Evolutionary conservation across 345 rosid genomes (phyloP).

Genomic region (Raphanus sativus): DNA sequence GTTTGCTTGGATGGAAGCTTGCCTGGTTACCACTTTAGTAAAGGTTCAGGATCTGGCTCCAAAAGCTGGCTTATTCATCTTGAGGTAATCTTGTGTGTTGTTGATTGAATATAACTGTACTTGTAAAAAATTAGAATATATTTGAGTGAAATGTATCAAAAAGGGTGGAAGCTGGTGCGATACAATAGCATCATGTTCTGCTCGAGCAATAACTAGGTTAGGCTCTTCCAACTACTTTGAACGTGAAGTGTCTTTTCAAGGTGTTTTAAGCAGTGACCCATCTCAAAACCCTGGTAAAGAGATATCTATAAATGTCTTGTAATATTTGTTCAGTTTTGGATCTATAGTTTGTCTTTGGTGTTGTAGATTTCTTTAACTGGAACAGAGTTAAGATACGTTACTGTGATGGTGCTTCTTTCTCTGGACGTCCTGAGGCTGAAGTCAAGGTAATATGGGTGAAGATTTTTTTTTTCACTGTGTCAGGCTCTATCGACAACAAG

Average conservation of each 20-base stretch:
- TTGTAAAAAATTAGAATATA: background rate
- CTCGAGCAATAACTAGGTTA: background rate
- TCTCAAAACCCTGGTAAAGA: background rate
- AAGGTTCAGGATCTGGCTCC: background rate
- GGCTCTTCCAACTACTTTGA: background rate
- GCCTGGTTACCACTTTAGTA: background rate
- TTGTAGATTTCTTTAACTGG: background rate
- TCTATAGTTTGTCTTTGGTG: background rate
- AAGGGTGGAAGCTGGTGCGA: background rate
- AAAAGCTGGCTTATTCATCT: background rate
- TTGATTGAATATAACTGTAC: background rate
- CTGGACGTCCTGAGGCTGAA: slow-evolving; percentile 1
- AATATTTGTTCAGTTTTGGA: background rate
- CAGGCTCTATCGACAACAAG: background rate
- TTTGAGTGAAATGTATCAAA: background rate
- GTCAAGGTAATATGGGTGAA: background rate
- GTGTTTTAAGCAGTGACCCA: background rate
- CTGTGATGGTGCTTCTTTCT: background rate
- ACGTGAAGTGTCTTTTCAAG: background rate
- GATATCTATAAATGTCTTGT: background rate
- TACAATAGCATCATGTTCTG: background rate
- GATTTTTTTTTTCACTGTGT: background rate
- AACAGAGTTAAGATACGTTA: background rate
- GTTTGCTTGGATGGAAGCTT: slow-evolving; percentile 3
- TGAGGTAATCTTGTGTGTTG: background rate